Base-by-base conservation (phyloP, 2,329 filamentous ascomycete genomes). In the Penicillium janthinellum region DNA sequence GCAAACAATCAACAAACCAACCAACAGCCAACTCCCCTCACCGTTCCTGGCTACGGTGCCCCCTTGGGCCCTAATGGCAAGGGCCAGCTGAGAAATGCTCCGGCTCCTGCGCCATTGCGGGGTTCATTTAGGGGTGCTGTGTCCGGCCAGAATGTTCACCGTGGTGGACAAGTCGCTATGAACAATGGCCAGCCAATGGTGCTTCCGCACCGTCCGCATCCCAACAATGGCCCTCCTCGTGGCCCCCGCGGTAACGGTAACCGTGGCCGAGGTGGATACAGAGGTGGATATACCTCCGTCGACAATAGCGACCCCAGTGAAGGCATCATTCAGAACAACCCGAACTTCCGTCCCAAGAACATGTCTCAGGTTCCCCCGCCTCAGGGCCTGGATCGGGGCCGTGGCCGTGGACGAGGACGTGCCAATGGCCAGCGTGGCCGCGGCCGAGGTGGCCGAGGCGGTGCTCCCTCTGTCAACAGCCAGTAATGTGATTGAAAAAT, bases 51-150 rank as follows among this genome's bases (percentile, higher is more conserved):
- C 14, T 87, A 83, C 76, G 87, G 86, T 22, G 82, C 80, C 67
- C 84, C 80, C 17, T 77, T 82, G 37, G 83, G 82, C 35, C 81
- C 85, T 14, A 84, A 85, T 60, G 85, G 86, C 34, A 80, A 83
- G 59, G 82, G 79, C 38, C 90, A 94, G 73, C 76, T 87, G 61
- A 79, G 79, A 61, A 81, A 84, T 53, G 86, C 86, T 22, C 66
- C 73, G 8, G 70, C 81, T n/a, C 87, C 87, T 57, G 78, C 82
- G 15, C 82, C 85, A n/a, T 76, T 89, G 34, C 78, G 77, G 57
- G 83, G 84, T 17, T 85, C 84, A 17, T 89, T 83, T 76, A 79
- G 83, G 44, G 84, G 84, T 58, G 86, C 84, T 44, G 77, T 86
- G 17, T 70, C 78, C 38, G 83, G 84, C 12, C 70, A 76, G 48